Evolutionary conservation across 1,284 basidiomycete species (phyloP).

Genomic region (Rhodotorula sp.): DNA sequence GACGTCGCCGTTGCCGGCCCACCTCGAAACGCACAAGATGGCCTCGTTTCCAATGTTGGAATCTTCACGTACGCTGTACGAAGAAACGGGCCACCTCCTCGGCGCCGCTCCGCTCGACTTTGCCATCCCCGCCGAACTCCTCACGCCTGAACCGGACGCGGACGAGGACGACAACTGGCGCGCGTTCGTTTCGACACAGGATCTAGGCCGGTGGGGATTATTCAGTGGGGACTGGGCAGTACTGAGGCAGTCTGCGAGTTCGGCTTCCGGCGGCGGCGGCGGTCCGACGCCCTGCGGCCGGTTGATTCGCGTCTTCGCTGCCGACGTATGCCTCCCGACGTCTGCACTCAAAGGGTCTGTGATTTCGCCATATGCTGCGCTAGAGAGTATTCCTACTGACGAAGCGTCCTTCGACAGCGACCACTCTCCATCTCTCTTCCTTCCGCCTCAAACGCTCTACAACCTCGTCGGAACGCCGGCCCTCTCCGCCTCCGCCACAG

Average conservation of each 20-base stretch:
- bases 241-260: conserved; percentile 17
- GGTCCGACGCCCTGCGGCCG: conserved; percentile 41
- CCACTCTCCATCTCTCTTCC: neutral
- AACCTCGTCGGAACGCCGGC: conserved; percentile 28
- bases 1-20: conserved; percentile 25
- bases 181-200: conserved; percentile 61
- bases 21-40: neutral
- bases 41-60: conserved; percentile 17
- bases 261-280: neutral
- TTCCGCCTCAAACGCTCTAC: conserved; percentile 28
- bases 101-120: conserved; percentile 3
- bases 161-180: conserved; percentile 33
- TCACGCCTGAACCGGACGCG: conserved; percentile 16
- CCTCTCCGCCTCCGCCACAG: conserved; percentile 1
- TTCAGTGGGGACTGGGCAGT: conserved; percentile 87
- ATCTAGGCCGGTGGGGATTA: conserved; percentile 70
- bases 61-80: neutral
- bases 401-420: conserved; percentile 43
- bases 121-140: conserved; percentile 18
- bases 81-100: conserved; percentile 36
- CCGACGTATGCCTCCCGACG: conserved; percentile 48
- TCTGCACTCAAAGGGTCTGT: neutral
- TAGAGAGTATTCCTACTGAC: conserved; percentile 36
- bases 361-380: conserved; percentile 54
- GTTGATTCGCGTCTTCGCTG: conserved; percentile 43